Evolutionary conservation across 352 stramenopile genomes (phyloP).

Genomic region (Pythium aphanidermatum): DNA sequence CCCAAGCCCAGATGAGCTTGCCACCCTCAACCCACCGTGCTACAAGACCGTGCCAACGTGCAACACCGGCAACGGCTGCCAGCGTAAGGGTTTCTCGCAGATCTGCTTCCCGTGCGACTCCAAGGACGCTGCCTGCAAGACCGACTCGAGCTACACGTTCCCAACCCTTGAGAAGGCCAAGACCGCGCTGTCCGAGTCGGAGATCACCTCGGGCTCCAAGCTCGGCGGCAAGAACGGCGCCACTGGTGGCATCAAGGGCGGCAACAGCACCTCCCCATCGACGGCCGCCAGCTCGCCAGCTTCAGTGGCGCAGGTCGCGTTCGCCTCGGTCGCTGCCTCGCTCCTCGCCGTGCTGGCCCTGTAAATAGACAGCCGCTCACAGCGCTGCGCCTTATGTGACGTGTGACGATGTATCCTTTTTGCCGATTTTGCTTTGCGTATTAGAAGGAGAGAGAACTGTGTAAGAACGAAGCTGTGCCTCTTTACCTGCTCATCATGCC

Average conservation of each 20-base stretch:
- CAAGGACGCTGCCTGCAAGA: conserved; percentile 28
- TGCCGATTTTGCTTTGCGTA: no score
- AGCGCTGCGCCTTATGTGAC: no score
- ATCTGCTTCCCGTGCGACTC: conserved; percentile 51
- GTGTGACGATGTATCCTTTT: no score
- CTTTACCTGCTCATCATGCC: no score
- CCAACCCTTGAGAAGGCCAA: conserved; percentile 52
- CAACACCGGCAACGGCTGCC: conserved; percentile 46
- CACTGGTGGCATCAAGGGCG: conserved; percentile 2
- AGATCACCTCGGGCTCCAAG: conserved; percentile 18
- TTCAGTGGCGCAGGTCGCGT: no score
- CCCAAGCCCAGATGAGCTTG: conserved; percentile 38
- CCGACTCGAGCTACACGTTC: conserved; percentile 47
- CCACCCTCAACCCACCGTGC: conserved; percentile 53
- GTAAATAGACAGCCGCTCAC: no score
- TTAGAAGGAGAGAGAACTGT: no score
- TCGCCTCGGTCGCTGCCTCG: no score
- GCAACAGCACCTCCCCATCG: no score
- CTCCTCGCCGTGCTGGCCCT: no score
- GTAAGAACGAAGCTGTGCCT: no score
- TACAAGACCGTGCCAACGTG: conserved; percentile 56
- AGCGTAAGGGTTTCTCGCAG: conserved; percentile 65
- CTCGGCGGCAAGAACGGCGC: conserved; percentile 13
- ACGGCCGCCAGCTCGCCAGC: no score
- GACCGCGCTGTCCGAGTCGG: conserved; percentile 7